phyloP scores from a whole-genome alignment of 2,329 filamentous ascomycete genomes.

The Monilinia fructigena region DNA sequence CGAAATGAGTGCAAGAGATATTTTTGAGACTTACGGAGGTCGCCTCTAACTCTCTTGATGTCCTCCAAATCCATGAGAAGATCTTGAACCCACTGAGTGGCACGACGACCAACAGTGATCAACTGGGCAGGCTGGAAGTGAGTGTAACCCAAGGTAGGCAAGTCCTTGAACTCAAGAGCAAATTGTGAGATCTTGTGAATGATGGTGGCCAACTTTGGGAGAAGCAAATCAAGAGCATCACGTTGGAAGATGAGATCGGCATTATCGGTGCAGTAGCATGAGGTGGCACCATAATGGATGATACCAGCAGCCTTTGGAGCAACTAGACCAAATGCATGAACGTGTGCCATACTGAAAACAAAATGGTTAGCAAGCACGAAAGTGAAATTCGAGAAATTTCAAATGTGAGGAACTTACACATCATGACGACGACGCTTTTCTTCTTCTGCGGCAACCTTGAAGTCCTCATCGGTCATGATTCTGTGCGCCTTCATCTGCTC shows the following conservation, averaged over 20 bases:
- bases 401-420: slow-evolving; percentile 44
- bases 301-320: slow-evolving; percentile 78
- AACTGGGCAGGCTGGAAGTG: slow-evolving; percentile 63
- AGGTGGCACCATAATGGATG: slow-evolving; percentile 65
- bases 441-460: slow-evolving; percentile 70
- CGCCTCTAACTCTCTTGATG: slow-evolving; percentile 65
- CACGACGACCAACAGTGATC: slow-evolving; percentile 43
- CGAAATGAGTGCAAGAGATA: not conserved
- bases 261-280: slow-evolving; percentile 54
- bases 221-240: slow-evolving; percentile 71
- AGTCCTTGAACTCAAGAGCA: slow-evolving; percentile 68
- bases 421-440: slow-evolving; percentile 71
- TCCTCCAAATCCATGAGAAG: slow-evolving; percentile 72
- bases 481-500: slow-evolving; percentile 73
- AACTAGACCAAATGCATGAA: slow-evolving; percentile 70
- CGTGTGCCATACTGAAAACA: slow-evolving; percentile 43
- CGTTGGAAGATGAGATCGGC: slow-evolving; percentile 69
- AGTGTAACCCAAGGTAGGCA: slow-evolving; percentile 74
- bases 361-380: not conserved
- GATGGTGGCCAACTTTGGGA: slow-evolving; percentile 75
- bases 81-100: slow-evolving; percentile 71
- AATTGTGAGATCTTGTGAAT: slow-evolving; percentile 73
- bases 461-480: slow-evolving; percentile 74
- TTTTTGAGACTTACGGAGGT: slow-evolving; percentile 36
- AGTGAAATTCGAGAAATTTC: slow-evolving; percentile 33